Evolutionary conservation across 352 stramenopile species (phyloP), one percentile per base, ranked within the genome.

Genomic region (Phytophthora foliorum): DNA sequence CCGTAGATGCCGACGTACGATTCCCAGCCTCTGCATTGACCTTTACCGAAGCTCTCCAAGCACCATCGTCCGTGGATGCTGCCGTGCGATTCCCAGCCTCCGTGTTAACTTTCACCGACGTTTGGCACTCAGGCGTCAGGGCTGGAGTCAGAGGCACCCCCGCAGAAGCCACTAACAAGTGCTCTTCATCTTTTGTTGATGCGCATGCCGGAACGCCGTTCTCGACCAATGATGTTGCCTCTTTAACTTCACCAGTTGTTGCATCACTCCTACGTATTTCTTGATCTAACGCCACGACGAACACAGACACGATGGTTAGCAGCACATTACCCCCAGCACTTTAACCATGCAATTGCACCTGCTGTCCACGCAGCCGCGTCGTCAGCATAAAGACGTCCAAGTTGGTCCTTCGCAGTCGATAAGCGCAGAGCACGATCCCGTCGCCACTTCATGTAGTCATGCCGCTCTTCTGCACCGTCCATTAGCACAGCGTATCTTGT

Each of bases 391-490:
- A 85, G 49, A 36, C 63, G n/a, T 42, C 51, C 32, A 22, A 91
- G 63, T 48, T 84, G 56, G 21, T 62, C 32, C 22, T 75, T 78
- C 29, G 80, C 69, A 5, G 57, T 57, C 24, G 80, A 66, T 57
- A 88, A 74, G 2, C 82, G 76, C 31, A 82, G 22, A 41, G 78
- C 78, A 54, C 80, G 78, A 72, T 82, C 52, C 36, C 78, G 72
- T 21, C 80, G 77, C 82, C 82, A 91, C 21, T 74, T 84, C 67
- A 88, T 86, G 53, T 89, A 89, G 16, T 74, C 63, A 57, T 81
- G 74, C 17, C 69, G 70, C 53, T 81, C 53, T 45, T 89, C 72
- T 17, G 71, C 74, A 42, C 66, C 77, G 19, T 29, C 45, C 49
- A 84, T 75, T 7, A 89, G 51, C 14, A 42, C 49, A 4, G 66